phyloP scores from a whole-genome alignment of 2,329 filamentous ascomycete species.

The Microascus cirrosus region DNA sequence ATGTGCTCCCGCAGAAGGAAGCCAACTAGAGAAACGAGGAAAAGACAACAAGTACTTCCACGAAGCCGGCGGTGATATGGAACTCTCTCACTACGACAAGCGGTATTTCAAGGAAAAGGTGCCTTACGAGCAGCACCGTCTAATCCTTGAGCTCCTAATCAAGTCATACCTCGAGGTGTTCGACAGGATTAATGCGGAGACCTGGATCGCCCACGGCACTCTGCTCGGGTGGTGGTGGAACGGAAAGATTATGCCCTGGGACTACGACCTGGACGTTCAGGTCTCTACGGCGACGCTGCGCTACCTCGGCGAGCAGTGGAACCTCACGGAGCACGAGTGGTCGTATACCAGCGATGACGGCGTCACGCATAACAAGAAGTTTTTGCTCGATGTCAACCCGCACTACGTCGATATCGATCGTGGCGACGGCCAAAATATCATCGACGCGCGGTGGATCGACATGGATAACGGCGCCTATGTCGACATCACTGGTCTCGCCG shows the following conservation, averaged over 20 bases:
- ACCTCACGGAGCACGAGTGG: conserved; percentile 56
- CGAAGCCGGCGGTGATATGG: conserved; percentile 49
- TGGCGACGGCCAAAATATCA: conserved; percentile 64
- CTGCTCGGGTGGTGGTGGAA: conserved; percentile 89
- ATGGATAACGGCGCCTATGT: conserved; percentile 65
- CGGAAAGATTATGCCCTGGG: conserved; percentile 66
- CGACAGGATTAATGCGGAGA: conserved; percentile 55
- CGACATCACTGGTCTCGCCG: conserved; percentile 68
- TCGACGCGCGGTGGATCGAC: conserved; percentile 78
- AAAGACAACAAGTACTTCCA: conserved; percentile 47
- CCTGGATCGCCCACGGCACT: conserved; percentile 80
- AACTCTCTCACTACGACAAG: conserved; percentile 61
- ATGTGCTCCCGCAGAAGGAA: neutral
- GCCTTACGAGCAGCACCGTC: conserved; percentile 53
- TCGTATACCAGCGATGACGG: conserved; percentile 29
- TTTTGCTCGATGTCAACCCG: conserved; percentile 69
- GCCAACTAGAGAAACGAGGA: conserved; percentile 7
- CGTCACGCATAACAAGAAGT: conserved; percentile 33
- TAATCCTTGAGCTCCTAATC: conserved; percentile 57
- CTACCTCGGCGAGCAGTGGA: conserved; percentile 54
- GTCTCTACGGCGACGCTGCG: conserved; percentile 56
- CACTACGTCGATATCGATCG: conserved; percentile 49
- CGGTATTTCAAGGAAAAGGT: conserved; percentile 58
- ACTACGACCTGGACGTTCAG: conserved; percentile 76
- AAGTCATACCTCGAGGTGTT: conserved; percentile 63